Evolutionary conservation across 352 stramenopile species (phyloP).

Genomic region (Globisporangium takayamanum): DNA sequence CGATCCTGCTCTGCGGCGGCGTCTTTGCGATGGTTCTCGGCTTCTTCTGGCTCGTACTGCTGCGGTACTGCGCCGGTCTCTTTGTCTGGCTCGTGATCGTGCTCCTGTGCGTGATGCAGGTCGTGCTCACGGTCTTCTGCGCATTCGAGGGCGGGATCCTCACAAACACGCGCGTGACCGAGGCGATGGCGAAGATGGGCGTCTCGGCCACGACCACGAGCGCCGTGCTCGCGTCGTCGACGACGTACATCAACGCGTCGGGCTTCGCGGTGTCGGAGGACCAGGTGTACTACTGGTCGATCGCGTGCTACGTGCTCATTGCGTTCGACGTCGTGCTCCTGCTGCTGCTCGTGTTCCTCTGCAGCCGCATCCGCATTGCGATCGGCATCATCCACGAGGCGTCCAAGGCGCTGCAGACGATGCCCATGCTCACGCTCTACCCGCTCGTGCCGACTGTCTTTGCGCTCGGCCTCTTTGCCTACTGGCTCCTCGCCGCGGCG

Average conservation of each 20-base stretch:
- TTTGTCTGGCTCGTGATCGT: conserved; percentile 81
- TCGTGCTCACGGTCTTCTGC: conserved; percentile 71
- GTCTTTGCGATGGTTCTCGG: conserved; percentile 60
- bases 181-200: conserved; percentile 48
- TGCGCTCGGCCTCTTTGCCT: conserved; percentile 52
- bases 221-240: conserved; percentile 31
- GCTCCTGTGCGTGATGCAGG: conserved; percentile 51
- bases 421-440: conserved; percentile 75
- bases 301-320: conserved; percentile 73
- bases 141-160: conserved; percentile 68
- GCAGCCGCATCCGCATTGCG: conserved; percentile 74
- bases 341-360: conserved; percentile 74
- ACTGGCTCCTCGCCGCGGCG: conserved; percentile 70
- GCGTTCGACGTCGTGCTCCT: conserved; percentile 53
- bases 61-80: conserved; percentile 67
- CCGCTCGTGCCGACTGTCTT: conserved; percentile 69
- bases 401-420: conserved; percentile 67
- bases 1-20: conserved; percentile 70
- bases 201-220: conserved; percentile 27
- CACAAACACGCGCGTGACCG: conserved; percentile 33
- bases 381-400: conserved; percentile 85
- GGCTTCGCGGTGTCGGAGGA: conserved; percentile 38
- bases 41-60: conserved; percentile 67
- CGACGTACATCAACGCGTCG: conserved; percentile 47
- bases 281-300: conserved; percentile 62